Percentiles rank a stretch among this genome's conserved stretches.
These are phyloP conservation scores for Apiospora pterosperma DNA, from an alignment of 2,329 filamentous ascomycete genomes.

Conservation along the genomic window DNA sequence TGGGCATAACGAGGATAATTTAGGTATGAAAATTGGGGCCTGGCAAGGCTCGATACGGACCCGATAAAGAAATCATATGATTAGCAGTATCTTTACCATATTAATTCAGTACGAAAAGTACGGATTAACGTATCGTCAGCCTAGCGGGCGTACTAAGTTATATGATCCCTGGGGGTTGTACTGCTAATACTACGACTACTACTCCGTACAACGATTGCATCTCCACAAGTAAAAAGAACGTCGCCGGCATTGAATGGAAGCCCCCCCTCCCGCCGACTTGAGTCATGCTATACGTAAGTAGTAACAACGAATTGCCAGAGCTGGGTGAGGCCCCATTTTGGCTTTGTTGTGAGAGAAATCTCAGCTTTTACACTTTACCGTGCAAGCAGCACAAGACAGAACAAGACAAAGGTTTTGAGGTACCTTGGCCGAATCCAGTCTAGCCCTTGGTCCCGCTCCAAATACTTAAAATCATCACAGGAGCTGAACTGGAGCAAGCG, in stretches of 20 bases:
- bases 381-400: too few relatives aligned
- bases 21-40: too few relatives aligned
- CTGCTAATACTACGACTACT: too few relatives aligned
- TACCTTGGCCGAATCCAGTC: background rate
- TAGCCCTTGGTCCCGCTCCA: background rate
- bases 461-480: background rate
- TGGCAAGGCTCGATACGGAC: too few relatives aligned
- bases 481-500: background rate
- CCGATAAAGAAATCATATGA: too few relatives aligned
- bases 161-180: too few relatives aligned
- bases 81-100: too few relatives aligned
- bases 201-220: background rate
- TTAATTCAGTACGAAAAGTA: too few relatives aligned
- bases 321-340: background rate
- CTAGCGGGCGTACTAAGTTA: too few relatives aligned
- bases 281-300: background rate
- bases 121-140: too few relatives aligned
- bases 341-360: background rate
- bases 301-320: background rate
- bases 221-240: background rate
- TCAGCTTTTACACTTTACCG: too few relatives aligned
- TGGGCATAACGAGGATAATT: too few relatives aligned
- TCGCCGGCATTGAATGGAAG: background rate
- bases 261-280: background rate
- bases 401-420: background rate